Evolutionary conservation across 768 basidiomycete species (phyloP).

Genomic region (Dacryopinax spathularia): DNA sequence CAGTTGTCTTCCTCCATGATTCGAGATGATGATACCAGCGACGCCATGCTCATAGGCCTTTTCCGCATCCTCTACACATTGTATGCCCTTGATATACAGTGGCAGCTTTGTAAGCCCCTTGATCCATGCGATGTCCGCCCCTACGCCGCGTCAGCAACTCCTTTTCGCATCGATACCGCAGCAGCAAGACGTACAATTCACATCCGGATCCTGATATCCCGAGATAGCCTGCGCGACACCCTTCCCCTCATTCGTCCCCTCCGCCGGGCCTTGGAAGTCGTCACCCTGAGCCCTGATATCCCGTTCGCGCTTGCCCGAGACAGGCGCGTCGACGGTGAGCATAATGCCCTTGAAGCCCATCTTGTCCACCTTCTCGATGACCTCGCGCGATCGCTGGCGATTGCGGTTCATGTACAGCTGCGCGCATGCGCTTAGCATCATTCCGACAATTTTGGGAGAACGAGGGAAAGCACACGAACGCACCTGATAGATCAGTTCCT

Average conservation of each 20-base stretch:
- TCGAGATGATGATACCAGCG: constrained; percentile 29
- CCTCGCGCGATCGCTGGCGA: constrained; percentile 11
- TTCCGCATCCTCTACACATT: constrained; percentile 21
- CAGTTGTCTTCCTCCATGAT: constrained; percentile 47
- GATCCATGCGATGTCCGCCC: constrained; percentile 25
- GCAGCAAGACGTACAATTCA: constrained; percentile 18
- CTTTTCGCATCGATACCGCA: constrained; percentile 10
- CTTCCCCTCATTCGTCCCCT: constrained; percentile 6
- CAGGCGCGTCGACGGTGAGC: constrained; percentile 27
- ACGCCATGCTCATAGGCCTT: constrained; percentile 27
- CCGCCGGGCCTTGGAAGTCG: constrained; percentile 5
- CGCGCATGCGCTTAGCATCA: too few relatives aligned
- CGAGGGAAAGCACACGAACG: neutral
- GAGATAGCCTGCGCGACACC: constrained; percentile 31
- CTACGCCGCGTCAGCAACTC: constrained; percentile 11
- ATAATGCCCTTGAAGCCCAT: constrained; percentile 24
- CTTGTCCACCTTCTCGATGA: constrained; percentile 19
- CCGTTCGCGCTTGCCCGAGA: constrained; percentile 15
- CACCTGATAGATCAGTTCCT: constrained; percentile 25
- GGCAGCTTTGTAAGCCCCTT: constrained; percentile 49
- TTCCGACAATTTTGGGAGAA: neutral
- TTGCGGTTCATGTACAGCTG: constrained; percentile 1
- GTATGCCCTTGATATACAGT: constrained; percentile 56
- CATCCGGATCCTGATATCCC: constrained; percentile 34
- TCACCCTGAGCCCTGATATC: constrained; percentile 8